Conservation (phyloP, 148 eudicot genomes). For the Euryodendron excelsum region DNA sequence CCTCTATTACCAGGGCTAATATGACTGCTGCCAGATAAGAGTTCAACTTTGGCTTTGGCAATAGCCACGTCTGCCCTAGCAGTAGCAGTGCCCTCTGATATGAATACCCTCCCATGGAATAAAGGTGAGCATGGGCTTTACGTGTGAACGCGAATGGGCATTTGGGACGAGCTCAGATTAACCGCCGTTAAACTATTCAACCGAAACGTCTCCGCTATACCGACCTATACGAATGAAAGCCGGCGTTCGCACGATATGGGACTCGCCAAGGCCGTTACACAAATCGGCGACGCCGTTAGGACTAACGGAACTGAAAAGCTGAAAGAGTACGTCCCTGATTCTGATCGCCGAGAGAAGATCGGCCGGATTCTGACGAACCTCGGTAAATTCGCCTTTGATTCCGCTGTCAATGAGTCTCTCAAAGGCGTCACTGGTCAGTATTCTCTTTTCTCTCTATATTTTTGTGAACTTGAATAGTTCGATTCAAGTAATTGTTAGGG, state of each 20-base stretch:
- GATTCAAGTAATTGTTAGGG: neutral
- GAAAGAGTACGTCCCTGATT: slow-evolving; percentile 8
- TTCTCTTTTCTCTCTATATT: neutral
- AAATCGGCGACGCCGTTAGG: slow-evolving; percentile 12
- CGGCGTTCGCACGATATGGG: neutral
- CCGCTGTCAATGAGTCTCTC: slow-evolving; percentile 37
- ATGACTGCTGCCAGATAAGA: too few relatives aligned
- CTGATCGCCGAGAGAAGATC: slow-evolving; percentile 23
- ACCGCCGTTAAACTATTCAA: slow-evolving; percentile 1
- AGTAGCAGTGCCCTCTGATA: too few relatives aligned
- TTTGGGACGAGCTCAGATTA: slow-evolving; percentile 24
- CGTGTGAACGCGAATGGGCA: slow-evolving; percentile 13
- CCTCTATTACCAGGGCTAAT: too few relatives aligned
- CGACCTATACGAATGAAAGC: neutral
- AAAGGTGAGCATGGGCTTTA: neutral
- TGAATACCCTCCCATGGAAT: neutral
- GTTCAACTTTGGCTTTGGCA: too few relatives aligned
- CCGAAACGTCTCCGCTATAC: neutral
- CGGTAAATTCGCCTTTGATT: slow-evolving; percentile 33
- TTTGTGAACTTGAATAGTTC: neutral
- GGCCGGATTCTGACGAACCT: slow-evolving; percentile 20
- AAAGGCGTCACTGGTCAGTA: slow-evolving; percentile 27
- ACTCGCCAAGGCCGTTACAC: neutral
- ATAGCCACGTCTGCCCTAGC: too few relatives aligned
- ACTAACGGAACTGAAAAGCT: slow-evolving; percentile 11